phyloP scores from a whole-genome alignment of 2,329 filamentous ascomycete genomes.

The Niveomyces coronatus region DNA sequence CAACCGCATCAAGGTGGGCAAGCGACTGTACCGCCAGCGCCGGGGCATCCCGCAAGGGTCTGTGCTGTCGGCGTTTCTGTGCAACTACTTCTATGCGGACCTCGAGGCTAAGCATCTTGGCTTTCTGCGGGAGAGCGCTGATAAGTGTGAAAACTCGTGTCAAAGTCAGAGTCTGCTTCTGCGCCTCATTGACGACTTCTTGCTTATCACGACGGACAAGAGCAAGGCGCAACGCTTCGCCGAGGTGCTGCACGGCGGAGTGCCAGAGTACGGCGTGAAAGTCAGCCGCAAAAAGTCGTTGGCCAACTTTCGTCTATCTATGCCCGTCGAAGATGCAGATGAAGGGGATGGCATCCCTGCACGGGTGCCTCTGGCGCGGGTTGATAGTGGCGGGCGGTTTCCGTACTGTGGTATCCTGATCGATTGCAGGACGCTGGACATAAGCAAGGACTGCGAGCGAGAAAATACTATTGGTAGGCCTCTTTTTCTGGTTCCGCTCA shows the following conservation, averaged over 20 bases:
- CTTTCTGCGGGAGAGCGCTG: constrained; percentile 59
- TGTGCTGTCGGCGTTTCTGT: constrained; percentile 73
- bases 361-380: constrained; percentile 32
- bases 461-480: constrained; percentile 39
- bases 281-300: constrained; percentile 73
- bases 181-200: constrained; percentile 83
- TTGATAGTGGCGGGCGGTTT: constrained; percentile 42
- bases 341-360: constrained; percentile 21
- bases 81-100: constrained; percentile 93
- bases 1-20: constrained; percentile 82
- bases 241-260: constrained; percentile 65
- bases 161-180: constrained; percentile 51
- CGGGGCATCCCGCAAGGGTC: constrained; percentile 90
- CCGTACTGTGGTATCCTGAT: constrained; percentile 83
- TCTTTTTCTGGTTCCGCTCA: background rate
- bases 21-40: constrained; percentile 79
- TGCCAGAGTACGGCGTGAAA: constrained; percentile 68
- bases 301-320: constrained; percentile 64
- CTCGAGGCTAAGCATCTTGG: constrained; percentile 60
- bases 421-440: constrained; percentile 61
- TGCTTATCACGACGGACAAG: constrained; percentile 67
- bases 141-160: constrained; percentile 16
- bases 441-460: constrained; percentile 57
- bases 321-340: constrained; percentile 25
- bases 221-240: constrained; percentile 63